Evolutionary conservation across 306 rosid genomes (phyloP), one percentile per base, ranked within the genome.

Genomic region (Dalbergia oliveri): DNA sequence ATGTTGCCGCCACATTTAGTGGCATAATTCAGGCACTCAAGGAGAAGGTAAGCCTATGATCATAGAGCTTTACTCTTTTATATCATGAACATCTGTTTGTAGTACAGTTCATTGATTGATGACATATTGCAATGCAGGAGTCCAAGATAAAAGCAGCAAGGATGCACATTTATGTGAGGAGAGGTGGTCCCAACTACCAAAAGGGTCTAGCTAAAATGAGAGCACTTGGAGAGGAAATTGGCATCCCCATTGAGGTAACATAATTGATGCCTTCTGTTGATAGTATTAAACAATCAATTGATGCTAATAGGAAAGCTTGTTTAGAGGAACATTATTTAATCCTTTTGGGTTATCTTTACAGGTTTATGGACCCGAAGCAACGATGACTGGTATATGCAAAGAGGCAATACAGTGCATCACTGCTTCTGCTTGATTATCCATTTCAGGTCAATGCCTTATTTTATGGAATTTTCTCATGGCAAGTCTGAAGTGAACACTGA

Each of bases 171-270:
- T 93, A 91, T 16, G 97, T 93, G 67, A 93, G 99, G 87, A 88
- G 99, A 89, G 99, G 99, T 21, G 99, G 99, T 75, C 99, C 99
- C n/a, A 95, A 95, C 94, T 95, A 91, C 93, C 99, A 95, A 81
- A 93, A 72, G 73, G 99, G 98, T 56, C 93, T 93, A 47, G 94
- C 92, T 1, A 90, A 89, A 80, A 95, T 93, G 99, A 79, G 99
- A 21, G 86, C 86, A 9, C 94, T 95, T 63, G 99, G 97, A 56
- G 97, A 91, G 50, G 93, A 93, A 75, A 88, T 95, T 15, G 97
- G 97, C 84, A 83, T 95, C 84, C 98, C 99, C 18, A 88, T 95
- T 59, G 98, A 95, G 99, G 99, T 95, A 5, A 67, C 44, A 73
- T 41, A 64, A 56, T 34, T 0, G 13, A 15, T 50, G 8, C 56